These are phyloP conservation scores for Balansia obtecta DNA, from an alignment of 2,329 filamentous ascomycete genomes.

Conservation along the genomic window DNA sequence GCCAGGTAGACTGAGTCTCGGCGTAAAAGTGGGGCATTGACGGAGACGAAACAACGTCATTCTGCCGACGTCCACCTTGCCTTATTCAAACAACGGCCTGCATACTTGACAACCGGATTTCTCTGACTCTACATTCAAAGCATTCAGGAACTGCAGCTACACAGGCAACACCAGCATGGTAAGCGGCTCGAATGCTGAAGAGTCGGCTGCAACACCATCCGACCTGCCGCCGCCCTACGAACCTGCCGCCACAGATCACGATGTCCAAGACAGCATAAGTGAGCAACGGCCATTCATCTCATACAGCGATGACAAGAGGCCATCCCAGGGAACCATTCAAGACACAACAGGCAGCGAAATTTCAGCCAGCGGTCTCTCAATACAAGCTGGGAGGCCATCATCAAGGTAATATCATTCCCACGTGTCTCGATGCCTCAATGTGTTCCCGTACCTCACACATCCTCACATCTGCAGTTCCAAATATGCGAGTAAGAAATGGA, in stretches of 20 bases:
- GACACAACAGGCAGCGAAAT: background rate
- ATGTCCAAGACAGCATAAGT: background rate
- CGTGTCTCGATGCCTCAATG: background rate
- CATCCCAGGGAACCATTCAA: no score
- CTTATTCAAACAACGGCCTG: no score
- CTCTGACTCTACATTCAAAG: no score
- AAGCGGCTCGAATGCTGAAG: background rate
- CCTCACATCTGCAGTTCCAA: background rate
- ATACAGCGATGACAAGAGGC: constrained; percentile 1
- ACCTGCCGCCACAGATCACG: background rate
- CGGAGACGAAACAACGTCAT: no score
- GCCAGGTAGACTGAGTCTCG: no score
- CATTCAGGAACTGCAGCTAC: no score
- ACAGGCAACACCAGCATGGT: background rate
- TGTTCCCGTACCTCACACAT: background rate
- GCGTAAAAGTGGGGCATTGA: no score
- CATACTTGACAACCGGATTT: no score
- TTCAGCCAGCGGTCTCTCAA: background rate
- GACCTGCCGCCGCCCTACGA: constrained; percentile 2
- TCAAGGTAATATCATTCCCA: background rate
- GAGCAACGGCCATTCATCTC: background rate
- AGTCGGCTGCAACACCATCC: background rate
- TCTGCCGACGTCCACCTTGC: no score
- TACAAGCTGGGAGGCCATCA: background rate
- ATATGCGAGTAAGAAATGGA: constrained; percentile 1